Conservation (phyloP, 2,329 filamentous ascomycete genomes). For the Pestalotiopsis sp. region DNA sequence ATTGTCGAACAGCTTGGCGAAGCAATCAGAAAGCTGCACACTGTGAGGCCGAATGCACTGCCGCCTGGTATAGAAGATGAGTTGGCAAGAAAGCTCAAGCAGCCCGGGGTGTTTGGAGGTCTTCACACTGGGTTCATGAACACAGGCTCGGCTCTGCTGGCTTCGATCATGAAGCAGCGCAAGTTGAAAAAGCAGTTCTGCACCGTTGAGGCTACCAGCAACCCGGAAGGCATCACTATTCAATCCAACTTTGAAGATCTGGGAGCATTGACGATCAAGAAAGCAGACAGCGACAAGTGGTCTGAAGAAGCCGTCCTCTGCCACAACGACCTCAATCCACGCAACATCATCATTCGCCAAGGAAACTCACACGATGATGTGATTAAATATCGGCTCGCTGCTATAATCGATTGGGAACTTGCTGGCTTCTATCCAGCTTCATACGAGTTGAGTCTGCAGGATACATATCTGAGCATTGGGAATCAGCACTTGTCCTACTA, state of each 20-base stretch:
- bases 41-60: no score
- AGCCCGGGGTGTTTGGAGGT: background rate
- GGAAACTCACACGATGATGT: background rate
- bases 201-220: background rate
- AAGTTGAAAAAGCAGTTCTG: background rate
- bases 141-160: background rate
- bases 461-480: slow-evolving; percentile 19
- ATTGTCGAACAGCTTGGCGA: background rate
- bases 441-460: slow-evolving; percentile 24
- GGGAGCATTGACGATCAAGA: slow-evolving; percentile 17
- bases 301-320: slow-evolving; percentile 23
- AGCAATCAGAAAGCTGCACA: background rate
- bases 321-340: slow-evolving; percentile 24
- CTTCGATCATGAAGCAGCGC: background rate
- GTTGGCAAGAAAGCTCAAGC: no score
- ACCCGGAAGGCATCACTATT: background rate
- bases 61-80: no score
- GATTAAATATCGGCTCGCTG: slow-evolving; percentile 18
- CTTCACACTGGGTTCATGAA: background rate
- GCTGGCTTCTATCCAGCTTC: slow-evolving; percentile 25
- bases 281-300: slow-evolving; percentile 22
- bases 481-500: slow-evolving; percentile 23
- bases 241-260: slow-evolving; percentile 16
- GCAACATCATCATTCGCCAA: slow-evolving; percentile 19
- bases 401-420: slow-evolving; percentile 25